Base-by-base conservation (phyloP, 2,329 filamentous ascomycete genomes). In the Diaporthe velutina region DNA sequence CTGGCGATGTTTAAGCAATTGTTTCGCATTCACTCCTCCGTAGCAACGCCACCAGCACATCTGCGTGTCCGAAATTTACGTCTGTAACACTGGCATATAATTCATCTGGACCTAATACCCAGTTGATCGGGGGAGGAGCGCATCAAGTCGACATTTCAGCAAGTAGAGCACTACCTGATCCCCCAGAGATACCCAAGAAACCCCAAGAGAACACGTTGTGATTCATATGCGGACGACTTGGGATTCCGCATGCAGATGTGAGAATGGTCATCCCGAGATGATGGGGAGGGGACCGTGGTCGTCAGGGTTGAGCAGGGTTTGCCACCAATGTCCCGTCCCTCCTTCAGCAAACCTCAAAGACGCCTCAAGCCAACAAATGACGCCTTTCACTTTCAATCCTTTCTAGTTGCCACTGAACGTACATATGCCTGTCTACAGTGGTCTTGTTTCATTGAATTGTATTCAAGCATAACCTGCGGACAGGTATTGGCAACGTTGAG, bases 271-370 rank as follows among this genome's bases (percentile, higher is more conserved):
- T 28, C 10, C 22, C 8, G 3, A 38, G 30, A 28, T 45, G n/a
- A 2, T 6, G 22, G n/a, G 22, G 33, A n/a, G 33, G 33, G 42
- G 60, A 40, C n/a, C n/a, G 28, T 28, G 4, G 17, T 38, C 28
- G 9, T 8, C 9, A 68, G 64, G 64, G 64, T 68, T 68, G 40
- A 54, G 9, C 9, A 68, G 64, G 64, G 64, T 54, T 68, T 52
- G 64, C 45, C 33, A 54, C 64, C 17, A 12, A 68, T 22, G 7
- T 40, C n/a, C 9, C 48, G n/a, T 38, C 50, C 33, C 64, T 52
- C 45, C 33, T 38, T 52, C 33, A 17, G 13, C n/a, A 68, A 54
- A 68, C 64, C 22, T 40, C 45, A 8, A 8, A 28, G 33, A 40
- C 33, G 50, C 4, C 15, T 30, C 0, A 40, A 22, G 48, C 19